Percentiles rank a stretch among this genome's conserved stretches.
Evolutionary conservation across 1,284 basidiomycete genomes (phyloP).

Genomic region (Pseudozyma pruni): DNA sequence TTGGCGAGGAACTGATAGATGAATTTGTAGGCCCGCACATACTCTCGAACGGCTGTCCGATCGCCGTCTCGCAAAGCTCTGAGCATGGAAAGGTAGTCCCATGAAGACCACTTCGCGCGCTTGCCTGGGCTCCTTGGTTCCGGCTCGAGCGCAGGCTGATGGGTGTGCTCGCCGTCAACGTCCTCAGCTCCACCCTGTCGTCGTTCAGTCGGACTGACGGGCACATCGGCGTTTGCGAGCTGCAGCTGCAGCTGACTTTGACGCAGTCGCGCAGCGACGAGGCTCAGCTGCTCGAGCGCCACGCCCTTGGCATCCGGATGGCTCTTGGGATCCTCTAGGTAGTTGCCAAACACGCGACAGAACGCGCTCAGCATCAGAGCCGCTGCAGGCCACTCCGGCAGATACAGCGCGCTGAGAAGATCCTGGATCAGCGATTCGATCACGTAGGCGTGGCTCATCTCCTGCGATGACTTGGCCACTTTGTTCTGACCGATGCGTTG

Average conservation of each 20-base stretch:
- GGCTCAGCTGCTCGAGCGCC: conserved; percentile 89
- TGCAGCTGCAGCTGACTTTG: conserved; percentile 37
- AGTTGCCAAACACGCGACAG: conserved; percentile 49
- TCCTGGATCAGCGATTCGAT: conserved; percentile 90
- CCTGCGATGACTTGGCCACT: conserved; percentile 49
- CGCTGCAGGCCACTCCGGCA: conserved; percentile 97
- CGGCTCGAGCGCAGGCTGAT: not conserved
- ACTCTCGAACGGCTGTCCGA: conserved; percentile 72
- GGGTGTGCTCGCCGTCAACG: not conserved
- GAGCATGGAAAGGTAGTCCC: conserved; percentile 46
- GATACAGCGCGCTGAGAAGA: conserved; percentile 85
- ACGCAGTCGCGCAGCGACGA: conserved; percentile 85
- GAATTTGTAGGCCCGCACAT: conserved; percentile 75
- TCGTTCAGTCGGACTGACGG: not conserved
- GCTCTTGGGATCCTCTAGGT: conserved; percentile 78
- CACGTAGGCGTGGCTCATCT: conserved; percentile 77
- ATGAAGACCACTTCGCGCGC: conserved; percentile 12
- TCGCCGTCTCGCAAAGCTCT: conserved; percentile 66
- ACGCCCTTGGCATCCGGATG: conserved; percentile 74
- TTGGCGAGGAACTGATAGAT: conserved; percentile 75
- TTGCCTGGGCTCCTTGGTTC: conserved; percentile 11
- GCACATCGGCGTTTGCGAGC: not conserved
- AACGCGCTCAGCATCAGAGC: conserved; percentile 73
- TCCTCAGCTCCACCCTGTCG: not conserved
- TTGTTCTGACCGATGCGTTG: conserved; percentile 70